Conservation (phyloP, 2,329 filamentous ascomycete genomes). For the Moelleriella libera region DNA sequence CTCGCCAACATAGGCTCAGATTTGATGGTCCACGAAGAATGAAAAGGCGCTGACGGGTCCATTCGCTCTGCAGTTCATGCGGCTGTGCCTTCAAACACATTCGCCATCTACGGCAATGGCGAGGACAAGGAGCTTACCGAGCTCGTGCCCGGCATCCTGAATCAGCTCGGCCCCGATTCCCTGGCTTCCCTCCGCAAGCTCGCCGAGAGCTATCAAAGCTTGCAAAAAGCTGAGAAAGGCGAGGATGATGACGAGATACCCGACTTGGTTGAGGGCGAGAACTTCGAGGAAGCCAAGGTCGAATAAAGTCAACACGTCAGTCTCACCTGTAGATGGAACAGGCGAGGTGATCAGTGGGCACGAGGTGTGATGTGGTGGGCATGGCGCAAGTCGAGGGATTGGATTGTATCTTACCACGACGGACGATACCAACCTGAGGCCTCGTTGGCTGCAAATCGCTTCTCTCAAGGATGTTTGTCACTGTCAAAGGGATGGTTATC, state of each 20-base stretch:
- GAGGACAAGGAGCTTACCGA: conserved; percentile 99
- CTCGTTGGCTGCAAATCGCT: too few species aligned
- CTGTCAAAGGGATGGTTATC: too few species aligned
- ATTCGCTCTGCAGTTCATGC: conserved; percentile 60
- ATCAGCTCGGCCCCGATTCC: conserved; percentile 97
- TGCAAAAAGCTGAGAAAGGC: conserved; percentile 85
- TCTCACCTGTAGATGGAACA: too few species aligned
- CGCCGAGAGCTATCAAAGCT: conserved; percentile 97
- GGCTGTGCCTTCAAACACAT: conserved; percentile 94
- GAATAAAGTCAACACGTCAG: conserved; percentile 63
- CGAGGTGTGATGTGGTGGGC: too few species aligned
- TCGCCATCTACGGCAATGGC: conserved; percentile 96
- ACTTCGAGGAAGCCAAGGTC: conserved; percentile 86
- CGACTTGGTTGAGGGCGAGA: conserved; percentile 91
- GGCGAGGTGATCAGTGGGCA: too few species aligned
- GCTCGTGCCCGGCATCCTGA: conserved; percentile 97
- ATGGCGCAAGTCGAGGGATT: too few species aligned
- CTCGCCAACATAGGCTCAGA: too few species aligned
- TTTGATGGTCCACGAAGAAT: too few species aligned
- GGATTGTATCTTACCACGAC: too few species aligned
- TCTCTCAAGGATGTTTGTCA: too few species aligned
- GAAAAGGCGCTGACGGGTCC: not conserved
- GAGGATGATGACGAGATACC: conserved; percentile 93
- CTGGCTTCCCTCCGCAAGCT: conserved; percentile 96
- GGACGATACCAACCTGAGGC: too few species aligned